phyloP scores from a whole-genome alignment of 345 rosid species.

The Linum tenue region DNA sequence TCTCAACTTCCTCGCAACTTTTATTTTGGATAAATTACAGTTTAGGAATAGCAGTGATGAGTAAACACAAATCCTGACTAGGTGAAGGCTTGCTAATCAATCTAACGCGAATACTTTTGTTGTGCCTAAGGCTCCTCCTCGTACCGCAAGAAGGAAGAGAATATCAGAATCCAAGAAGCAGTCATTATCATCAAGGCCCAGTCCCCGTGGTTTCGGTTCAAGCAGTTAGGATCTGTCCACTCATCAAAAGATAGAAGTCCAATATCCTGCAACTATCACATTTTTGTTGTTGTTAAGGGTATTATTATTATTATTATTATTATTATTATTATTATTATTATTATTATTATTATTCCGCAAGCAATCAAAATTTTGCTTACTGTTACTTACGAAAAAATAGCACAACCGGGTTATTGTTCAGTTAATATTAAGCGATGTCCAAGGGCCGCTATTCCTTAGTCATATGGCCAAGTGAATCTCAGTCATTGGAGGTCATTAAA shows the following conservation, averaged over 20 bases:
- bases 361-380: no score
- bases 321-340: no score
- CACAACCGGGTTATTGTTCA: no score
- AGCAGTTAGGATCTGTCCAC: conserved; percentile 28
- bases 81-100: background rate
- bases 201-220: conserved; percentile 80
- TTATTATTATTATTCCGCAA: no score
- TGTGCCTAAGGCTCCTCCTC: conserved; percentile 62
- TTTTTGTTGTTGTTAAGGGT: no score
- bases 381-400: no score
- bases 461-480: no score
- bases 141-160: conserved; percentile 79
- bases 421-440: no score
- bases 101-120: conserved; percentile 5
- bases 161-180: conserved; percentile 55
- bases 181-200: conserved; percentile 42
- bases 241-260: background rate
- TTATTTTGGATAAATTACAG: background rate
- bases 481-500: no score
- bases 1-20: background rate
- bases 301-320: no score
- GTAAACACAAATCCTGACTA: background rate
- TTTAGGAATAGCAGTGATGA: background rate
- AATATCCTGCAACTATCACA: background rate
- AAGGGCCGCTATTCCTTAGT: no score